Percentiles rank a stretch among this genome's conserved stretches.
Evolutionary conservation across 768 basidiomycete species (phyloP).

Genomic region (Mycena vulgaris): DNA sequence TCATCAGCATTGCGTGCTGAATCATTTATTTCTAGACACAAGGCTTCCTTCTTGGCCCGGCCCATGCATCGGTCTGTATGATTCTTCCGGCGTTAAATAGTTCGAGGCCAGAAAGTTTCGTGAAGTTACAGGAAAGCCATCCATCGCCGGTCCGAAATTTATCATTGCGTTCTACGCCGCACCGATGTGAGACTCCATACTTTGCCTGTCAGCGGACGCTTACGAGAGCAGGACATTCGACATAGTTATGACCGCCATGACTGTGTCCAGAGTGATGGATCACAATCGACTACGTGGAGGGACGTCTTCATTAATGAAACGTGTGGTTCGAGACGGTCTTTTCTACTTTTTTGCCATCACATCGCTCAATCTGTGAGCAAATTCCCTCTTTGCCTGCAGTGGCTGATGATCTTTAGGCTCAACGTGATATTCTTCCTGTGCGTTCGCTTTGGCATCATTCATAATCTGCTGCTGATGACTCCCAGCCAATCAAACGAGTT

Average conservation of each 20-base stretch:
- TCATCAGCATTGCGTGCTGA: neutral
- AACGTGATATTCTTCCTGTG: conserved; percentile 39
- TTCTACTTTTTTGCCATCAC: conserved; percentile 38
- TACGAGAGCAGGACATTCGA: conserved; percentile 28
- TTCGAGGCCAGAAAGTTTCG: no score
- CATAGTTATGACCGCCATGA: conserved; percentile 36
- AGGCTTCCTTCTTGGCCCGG: conserved; percentile 36
- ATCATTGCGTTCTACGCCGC: conserved; percentile 39
- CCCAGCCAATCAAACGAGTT: conserved; percentile 28
- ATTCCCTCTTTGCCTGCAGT: neutral
- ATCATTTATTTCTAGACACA: conserved; percentile 21
- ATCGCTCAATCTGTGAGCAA: conserved; percentile 32
- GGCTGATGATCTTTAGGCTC: conserved; percentile 10
- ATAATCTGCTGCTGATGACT: neutral
- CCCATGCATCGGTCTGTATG: conserved; percentile 31
- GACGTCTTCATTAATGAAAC: conserved; percentile 33
- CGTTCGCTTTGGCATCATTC: neutral
- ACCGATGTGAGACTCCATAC: conserved; percentile 24
- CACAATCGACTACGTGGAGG: conserved; percentile 24
- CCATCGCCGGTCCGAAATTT: conserved; percentile 38
- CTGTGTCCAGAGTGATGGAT: conserved; percentile 23
- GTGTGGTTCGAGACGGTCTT: conserved; percentile 34
- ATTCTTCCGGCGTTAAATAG: neutral
- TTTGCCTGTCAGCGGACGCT: neutral
- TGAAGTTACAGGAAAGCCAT: conserved; percentile 35